These are phyloP conservation scores for Stereum hirsutum DNA, from an alignment of 1,284 basidiomycete genomes.

Conservation along the genomic window DNA sequence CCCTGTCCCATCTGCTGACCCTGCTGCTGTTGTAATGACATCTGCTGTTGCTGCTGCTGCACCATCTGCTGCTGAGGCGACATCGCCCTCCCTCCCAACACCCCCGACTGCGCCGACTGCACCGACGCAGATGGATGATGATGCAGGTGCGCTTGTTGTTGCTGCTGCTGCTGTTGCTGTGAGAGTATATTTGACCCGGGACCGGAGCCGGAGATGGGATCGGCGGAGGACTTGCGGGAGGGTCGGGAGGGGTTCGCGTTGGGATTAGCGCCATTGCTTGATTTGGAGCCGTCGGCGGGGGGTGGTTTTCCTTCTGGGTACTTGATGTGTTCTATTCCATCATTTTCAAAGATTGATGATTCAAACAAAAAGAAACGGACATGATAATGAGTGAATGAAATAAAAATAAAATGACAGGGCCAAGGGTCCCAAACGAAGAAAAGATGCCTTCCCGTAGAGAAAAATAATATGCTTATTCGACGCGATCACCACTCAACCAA, in stretches of 20 bases:
- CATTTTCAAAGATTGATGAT: no score
- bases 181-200: neutral
- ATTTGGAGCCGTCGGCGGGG: constrained; percentile 21
- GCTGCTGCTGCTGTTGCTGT: constrained; percentile 10
- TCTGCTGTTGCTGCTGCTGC: constrained; percentile 18
- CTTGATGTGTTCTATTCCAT: constrained; percentile 87
- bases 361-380: no score
- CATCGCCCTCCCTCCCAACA: no score
- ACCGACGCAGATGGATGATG: no score
- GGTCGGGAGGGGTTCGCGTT: constrained; percentile 15
- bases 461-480: no score
- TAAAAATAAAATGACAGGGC: no score
- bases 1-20: neutral
- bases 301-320: constrained; percentile 66
- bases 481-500: no score
- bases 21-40: neutral
- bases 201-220: constrained; percentile 14
- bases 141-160: constrained; percentile 31
- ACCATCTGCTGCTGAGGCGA: constrained; percentile 56
- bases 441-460: no score
- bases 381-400: no score
- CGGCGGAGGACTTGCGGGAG: constrained; percentile 31
- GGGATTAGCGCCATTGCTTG: no score
- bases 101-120: no score
- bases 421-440: no score